Percentiles rank a stretch among this genome's conserved stretches.
Evolutionary conservation across 805 yeast species (phyloP).

Genomic region (Barnettozyma sucrosica): DNA sequence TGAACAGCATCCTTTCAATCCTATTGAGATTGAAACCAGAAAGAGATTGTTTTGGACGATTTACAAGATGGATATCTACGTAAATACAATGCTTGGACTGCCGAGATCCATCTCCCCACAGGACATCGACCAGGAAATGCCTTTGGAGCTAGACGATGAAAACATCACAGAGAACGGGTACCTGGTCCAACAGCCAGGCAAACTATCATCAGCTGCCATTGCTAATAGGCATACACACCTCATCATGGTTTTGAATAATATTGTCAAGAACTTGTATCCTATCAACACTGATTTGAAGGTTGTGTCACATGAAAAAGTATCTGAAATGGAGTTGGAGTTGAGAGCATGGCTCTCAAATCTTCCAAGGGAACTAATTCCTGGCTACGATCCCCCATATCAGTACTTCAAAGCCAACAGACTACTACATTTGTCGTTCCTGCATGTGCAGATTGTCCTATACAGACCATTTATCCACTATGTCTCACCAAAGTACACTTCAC

Average conservation of each 20-base stretch:
- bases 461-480: conserved; percentile 86
- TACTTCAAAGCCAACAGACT: conserved; percentile 72
- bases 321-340: conserved; percentile 61
- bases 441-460: conserved; percentile 75
- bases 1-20: conserved; percentile 51
- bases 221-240: conserved; percentile 82
- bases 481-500: conserved; percentile 44
- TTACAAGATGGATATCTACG: conserved; percentile 85
- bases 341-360: conserved; percentile 65
- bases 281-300: conserved; percentile 36
- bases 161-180: conserved; percentile 67
- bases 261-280: conserved; percentile 67
- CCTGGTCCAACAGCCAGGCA: conserved; percentile 40
- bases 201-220: conserved; percentile 66
- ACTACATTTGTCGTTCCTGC: conserved; percentile 63
- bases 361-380: conserved; percentile 69
- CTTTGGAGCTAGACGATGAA: conserved; percentile 81
- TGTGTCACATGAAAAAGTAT: conserved; percentile 37
- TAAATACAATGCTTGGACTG: conserved; percentile 79
- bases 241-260: conserved; percentile 61
- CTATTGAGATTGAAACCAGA: conserved; percentile 76
- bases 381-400: conserved; percentile 54
- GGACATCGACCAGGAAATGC: conserved; percentile 84
- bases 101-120: conserved; percentile 73
- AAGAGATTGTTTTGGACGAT: conserved; percentile 87